phyloP scores from a whole-genome alignment of 257 asterid species.

The Solanum chiquidenum region DNA sequence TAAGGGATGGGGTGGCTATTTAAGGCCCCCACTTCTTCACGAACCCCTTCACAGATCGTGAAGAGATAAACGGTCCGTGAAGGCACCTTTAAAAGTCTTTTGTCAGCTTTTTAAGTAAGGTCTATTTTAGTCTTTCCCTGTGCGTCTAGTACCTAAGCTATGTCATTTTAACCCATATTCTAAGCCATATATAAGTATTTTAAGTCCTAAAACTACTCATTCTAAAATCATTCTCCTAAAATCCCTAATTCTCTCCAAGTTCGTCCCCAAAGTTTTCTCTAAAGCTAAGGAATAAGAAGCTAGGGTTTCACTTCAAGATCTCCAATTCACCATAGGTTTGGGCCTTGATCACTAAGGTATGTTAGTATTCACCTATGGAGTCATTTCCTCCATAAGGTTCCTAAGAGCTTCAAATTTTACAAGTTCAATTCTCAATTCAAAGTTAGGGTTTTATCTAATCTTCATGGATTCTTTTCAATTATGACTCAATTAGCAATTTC shows the following conservation, averaged over 20 bases:
- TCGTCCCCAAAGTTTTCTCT: no score
- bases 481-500: neutral
- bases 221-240: neutral
- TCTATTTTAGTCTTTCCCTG: neutral
- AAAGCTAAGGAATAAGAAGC: neutral
- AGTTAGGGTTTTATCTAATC: neutral
- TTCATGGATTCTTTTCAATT: neutral
- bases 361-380: neutral
- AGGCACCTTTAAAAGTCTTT: neutral
- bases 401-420: neutral
- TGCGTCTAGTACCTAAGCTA: neutral
- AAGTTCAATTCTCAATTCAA: neutral
- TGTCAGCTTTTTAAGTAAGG: neutral
- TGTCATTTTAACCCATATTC: neutral
- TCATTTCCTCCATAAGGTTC: neutral
- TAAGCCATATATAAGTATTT: no score
- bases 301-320: neutral
- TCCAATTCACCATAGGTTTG: neutral
- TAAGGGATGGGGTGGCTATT: neutral
- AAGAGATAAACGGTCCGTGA: neutral
- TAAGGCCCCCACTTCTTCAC: neutral
- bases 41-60: neutral
- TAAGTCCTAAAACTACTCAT: neutral
- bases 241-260: neutral
- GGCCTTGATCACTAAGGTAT: neutral